Evolutionary conservation across 768 basidiomycete species (phyloP).

Genomic region (Gloeophyllum trabeum): DNA sequence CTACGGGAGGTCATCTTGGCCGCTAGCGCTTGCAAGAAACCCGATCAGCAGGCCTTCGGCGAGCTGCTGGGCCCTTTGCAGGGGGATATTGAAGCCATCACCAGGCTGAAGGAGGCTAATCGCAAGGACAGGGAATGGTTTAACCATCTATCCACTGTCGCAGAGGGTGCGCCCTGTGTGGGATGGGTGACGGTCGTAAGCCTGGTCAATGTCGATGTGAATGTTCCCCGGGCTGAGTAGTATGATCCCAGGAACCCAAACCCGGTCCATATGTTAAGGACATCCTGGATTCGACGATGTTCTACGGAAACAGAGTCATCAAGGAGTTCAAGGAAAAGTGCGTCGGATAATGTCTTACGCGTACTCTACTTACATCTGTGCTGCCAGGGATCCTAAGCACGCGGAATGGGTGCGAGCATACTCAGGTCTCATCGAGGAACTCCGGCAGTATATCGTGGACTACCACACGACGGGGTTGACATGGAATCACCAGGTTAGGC

Average conservation of each 20-base stretch:
- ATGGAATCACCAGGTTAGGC: conserved; percentile 77
- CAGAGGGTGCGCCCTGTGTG: conserved; percentile 69
- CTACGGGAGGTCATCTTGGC: conserved; percentile 60
- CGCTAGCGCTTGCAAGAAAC: conserved; percentile 71
- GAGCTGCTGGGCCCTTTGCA: conserved; percentile 58
- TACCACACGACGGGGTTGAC: conserved; percentile 76
- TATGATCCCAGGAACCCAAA: conserved; percentile 51
- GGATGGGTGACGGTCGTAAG: conserved; percentile 86
- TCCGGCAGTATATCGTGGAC: conserved; percentile 75
- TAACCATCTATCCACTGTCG: conserved; percentile 69
- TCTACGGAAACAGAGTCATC: conserved; percentile 83
- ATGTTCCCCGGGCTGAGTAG: conserved; percentile 1
- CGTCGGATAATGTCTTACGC: conserved; percentile 14
- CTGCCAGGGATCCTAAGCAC: conserved; percentile 81
- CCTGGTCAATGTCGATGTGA: conserved; percentile 5
- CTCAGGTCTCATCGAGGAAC: conserved; percentile 58
- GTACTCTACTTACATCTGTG: conserved; percentile 1
- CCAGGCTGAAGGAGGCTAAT: conserved; percentile 74
- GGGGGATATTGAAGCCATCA: conserved; percentile 60
- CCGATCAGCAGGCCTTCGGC: conserved; percentile 47
- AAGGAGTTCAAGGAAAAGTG: conserved; percentile 92
- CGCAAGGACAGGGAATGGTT: conserved; percentile 75
- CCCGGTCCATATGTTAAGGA: conserved; percentile 75
- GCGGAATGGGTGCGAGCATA: conserved; percentile 81
- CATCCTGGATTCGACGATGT: conserved; percentile 76